Base-by-base conservation (phyloP, 768 basidiomycete genomes). In the Amanita phalloides region DNA sequence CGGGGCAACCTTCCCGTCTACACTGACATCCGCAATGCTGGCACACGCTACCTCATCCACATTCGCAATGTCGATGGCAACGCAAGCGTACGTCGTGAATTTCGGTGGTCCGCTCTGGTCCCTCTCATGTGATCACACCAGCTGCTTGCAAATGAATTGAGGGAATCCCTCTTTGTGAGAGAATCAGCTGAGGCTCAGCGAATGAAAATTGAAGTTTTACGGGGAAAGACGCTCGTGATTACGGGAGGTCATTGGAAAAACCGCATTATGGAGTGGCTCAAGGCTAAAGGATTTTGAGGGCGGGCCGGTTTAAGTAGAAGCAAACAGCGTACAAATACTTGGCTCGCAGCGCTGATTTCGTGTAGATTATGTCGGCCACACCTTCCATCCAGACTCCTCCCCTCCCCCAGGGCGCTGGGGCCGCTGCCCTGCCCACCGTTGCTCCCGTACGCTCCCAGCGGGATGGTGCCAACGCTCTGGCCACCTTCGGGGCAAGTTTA, bases 1-100 rank as follows among this genome's bases (percentile, higher is more conserved):
- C 73, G 73, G 46, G 83, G 84, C 30, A 75, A 76, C 45, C 72
- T 90, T 28, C 86, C 87, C 41, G 84, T 90, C 23, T 88, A 88
- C 64, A 77, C 83, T 26, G 84, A 89, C 62, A 62, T 86, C 42
- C 79, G 83, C 55, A 86, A 84, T 62, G 78, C 67, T 28, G 77
- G 82, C 53, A 76, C 80, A 3, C 76, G 79, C 51, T 68, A 78
- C 54, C 68, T 77, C 33, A 65, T 84, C 41, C 71, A 76, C 42
- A 72, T 90, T 53, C 76, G 81, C 48, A 84, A 88, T 64, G 70
- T 90, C 7, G 73, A 87, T 53, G 88, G 87, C 17, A 72, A 78
- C 55, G 60, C 68, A 54, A 65, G 71, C 52, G 87, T 86, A 61
- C 56, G 76, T 70, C n/a, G 53, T 49, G 25, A 46, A 26, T 23